A percentile compares a stretch with the other conserved stretches of the same genome.
These are phyloP conservation scores for Lecanicillium sp. DNA, from an alignment of 2,329 filamentous ascomycete genomes.

Conservation along the genomic window DNA sequence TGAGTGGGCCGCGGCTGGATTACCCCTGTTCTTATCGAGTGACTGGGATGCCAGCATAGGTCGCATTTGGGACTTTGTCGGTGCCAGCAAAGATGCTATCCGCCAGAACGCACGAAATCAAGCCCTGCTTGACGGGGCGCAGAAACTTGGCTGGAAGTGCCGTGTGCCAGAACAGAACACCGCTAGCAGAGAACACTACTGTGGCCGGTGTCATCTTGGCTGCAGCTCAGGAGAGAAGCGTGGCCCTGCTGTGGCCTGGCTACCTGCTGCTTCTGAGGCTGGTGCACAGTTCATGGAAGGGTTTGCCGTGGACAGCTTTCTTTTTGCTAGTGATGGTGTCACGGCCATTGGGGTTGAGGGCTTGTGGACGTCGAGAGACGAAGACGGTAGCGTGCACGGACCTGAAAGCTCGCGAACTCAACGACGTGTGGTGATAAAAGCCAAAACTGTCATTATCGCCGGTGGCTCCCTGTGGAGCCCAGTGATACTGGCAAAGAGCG, in stretches of 20 bases:
- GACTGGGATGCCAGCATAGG: slow-evolving; percentile 73
- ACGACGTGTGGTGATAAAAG: slow-evolving; percentile 62
- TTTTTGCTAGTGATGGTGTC: slow-evolving; percentile 55
- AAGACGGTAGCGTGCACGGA: slow-evolving; percentile 47
- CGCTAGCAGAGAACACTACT: slow-evolving; percentile 64
- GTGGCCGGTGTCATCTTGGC: slow-evolving; percentile 55
- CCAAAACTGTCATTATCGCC: slow-evolving; percentile 73
- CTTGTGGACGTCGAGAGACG: slow-evolving; percentile 65
- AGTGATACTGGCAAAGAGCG: slow-evolving; percentile 67
- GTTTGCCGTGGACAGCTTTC: slow-evolving; percentile 60
- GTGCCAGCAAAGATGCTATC: slow-evolving; percentile 57
- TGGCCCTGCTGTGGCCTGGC: slow-evolving; percentile 66
- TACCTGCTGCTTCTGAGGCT: slow-evolving; percentile 69
- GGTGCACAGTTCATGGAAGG: slow-evolving; percentile 81
- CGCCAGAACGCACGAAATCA: slow-evolving; percentile 66
- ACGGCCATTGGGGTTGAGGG: slow-evolving; percentile 66
- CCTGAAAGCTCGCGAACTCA: slow-evolving; percentile 37
- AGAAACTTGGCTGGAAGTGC: slow-evolving; percentile 64
- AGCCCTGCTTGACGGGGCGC: slow-evolving; percentile 63
- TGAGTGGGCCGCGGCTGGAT: slow-evolving; percentile 66
- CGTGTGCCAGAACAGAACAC: slow-evolving; percentile 72
- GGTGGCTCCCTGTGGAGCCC: slow-evolving; percentile 72
- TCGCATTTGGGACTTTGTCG: slow-evolving; percentile 71
- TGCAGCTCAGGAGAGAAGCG: slow-evolving; percentile 66
- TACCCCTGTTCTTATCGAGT: slow-evolving; percentile 65